Base-by-base conservation (phyloP, 768 basidiomycete genomes). In the Collybia nuda region DNA sequence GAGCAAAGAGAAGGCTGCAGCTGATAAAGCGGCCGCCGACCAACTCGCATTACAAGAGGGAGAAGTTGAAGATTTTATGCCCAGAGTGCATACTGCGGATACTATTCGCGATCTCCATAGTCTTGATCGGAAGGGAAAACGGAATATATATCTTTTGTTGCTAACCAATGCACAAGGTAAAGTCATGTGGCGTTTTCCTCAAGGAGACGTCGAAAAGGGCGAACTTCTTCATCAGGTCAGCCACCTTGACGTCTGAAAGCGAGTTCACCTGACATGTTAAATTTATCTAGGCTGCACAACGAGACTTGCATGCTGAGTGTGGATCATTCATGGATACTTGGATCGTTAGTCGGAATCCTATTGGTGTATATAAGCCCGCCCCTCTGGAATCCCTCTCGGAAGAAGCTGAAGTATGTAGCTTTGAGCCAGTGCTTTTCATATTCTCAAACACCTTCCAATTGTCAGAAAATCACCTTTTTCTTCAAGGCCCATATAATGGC, bases 401-500 rank as follows among this genome's bases (percentile, higher is more conserved):
- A 32, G 56, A 61, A 53, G 62, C 60, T 37, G 50, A 80, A 57
- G 81, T 78, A 56, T 32, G 67, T 59, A 5, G 32, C 14, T 14
- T 11, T 12, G 24, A 3, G 40, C 9, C 47, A 18, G 4, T 35
- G 42, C 29, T 12, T 21, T 6, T n/a, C 22, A 6, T 38, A 52
- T 32, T 32, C 42, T 41, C 8, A 11, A 24, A 36, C 0, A 32
- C 14, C 9, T 32, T 11, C 12, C 32, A 11, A 11, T 32, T 32
- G 3, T 9, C 60, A 97, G 94, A 78, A 73, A 47, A 72, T 79
- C 37, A 74, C 89, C 17, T 99, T 98, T 73, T 91, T 97, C 75
- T 90, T 90, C 75, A 97, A 97, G 65, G 91, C 84, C 17, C 94
- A 97, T 62, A 90, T 98, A 47, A 78, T 98, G 61, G 85, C 91